Conservation (phyloP, 129 eudicot species). For the Solidago caesia region DNA sequence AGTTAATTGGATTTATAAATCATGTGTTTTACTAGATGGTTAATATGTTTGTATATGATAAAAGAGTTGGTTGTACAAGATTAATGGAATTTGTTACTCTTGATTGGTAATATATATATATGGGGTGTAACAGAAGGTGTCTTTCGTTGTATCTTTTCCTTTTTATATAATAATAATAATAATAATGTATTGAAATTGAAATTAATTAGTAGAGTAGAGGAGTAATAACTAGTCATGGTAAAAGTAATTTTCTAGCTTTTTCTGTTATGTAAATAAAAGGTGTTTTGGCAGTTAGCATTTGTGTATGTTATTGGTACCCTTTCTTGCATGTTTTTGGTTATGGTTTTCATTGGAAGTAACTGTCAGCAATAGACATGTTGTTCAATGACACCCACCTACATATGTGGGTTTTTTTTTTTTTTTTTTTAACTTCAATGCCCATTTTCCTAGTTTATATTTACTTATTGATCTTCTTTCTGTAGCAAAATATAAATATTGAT, state of each 20-base stretch:
- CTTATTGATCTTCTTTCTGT: too few relatives aligned
- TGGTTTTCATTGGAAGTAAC: conserved; percentile 47
- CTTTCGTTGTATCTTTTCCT: background rate
- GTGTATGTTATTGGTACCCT: conserved; percentile 28
- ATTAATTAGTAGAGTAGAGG: too few relatives aligned
- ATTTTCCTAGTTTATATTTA: background rate
- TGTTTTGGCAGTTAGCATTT: conserved; percentile 38
- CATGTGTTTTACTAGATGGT: too few relatives aligned
- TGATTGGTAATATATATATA: background rate
- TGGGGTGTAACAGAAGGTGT: background rate
- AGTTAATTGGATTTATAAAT: too few relatives aligned
- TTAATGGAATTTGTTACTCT: too few relatives aligned
- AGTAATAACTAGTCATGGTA: background rate
- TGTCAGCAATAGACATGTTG: conserved; percentile 45
- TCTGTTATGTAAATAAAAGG: conserved; percentile 37
- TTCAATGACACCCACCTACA: conserved; percentile 34
- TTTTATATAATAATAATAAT: background rate
- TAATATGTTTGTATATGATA: too few relatives aligned
- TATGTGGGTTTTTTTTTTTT: too few relatives aligned
- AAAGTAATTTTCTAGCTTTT: conserved; percentile 17
- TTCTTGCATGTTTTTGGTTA: conserved; percentile 38
- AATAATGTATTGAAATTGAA: too few relatives aligned
- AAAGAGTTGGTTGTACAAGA: too few relatives aligned
- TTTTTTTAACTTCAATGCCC: conserved; percentile 17
- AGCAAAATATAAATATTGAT: too few relatives aligned